These are phyloP conservation scores for Mycena capillaripes DNA, from an alignment of 768 basidiomycete species.

Conservation along the genomic window DNA sequence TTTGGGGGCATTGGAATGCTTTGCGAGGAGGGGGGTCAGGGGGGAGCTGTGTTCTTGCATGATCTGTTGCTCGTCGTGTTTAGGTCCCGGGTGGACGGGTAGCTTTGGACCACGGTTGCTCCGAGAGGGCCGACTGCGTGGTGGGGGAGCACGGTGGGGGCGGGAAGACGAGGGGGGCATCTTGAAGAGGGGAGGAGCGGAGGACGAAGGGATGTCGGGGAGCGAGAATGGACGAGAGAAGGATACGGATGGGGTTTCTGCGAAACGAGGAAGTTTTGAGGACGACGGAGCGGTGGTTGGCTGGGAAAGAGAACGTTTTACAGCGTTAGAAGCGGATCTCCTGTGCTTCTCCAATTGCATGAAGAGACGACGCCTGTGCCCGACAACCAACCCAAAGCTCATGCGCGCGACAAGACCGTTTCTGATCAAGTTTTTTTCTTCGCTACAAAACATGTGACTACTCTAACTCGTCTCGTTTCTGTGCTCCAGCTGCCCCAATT, in stretches of 20 bases:
- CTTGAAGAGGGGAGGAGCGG: constrained; percentile 39
- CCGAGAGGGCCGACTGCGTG: constrained; percentile 5
- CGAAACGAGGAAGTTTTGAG: constrained; percentile 48
- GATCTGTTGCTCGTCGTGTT: constrained; percentile 19
- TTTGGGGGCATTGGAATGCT: constrained; percentile 24
- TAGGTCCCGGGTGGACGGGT: constrained; percentile 4
- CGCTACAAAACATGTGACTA: constrained; percentile 38
- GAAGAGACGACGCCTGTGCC: constrained; percentile 67
- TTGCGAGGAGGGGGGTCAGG: constrained; percentile 13
- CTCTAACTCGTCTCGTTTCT: constrained; percentile 7
- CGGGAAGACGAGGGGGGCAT: constrained; percentile 48
- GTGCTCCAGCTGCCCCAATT: constrained; percentile 65
- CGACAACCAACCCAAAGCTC: constrained; percentile 63
- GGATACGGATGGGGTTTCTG: constrained; percentile 41
- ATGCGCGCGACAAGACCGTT: constrained; percentile 43
- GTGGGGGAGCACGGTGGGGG: constrained; percentile 20
- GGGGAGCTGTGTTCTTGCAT: constrained; percentile 7
- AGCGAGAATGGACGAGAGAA: constrained; percentile 39
- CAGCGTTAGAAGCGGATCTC: constrained; percentile 42
- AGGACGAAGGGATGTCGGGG: constrained; percentile 30
- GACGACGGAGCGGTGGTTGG: constrained; percentile 19
- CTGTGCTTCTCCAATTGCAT: constrained; percentile 67
- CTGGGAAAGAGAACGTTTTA: constrained; percentile 65
- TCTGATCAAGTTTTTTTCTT: not conserved
- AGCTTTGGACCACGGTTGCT: not conserved